A percentile compares a stretch with the other conserved stretches of the same genome.
Evolutionary conservation across 306 rosid genomes (phyloP).

Genomic region (Trifolium repens): DNA sequence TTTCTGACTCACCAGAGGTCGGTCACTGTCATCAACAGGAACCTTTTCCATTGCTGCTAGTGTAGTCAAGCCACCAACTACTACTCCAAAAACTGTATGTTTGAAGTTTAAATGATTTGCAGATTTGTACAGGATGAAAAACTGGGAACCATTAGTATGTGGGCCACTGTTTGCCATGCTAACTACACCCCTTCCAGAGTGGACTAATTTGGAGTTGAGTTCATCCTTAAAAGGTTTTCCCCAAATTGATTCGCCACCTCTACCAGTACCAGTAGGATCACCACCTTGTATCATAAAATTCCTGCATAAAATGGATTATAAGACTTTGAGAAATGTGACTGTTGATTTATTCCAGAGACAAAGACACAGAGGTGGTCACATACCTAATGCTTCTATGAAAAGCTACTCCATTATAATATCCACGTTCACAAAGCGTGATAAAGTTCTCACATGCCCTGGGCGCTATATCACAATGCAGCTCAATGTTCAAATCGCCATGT

Average conservation of each 20-base stretch:
- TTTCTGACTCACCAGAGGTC: slow-evolving; percentile 68
- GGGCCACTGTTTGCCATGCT: slow-evolving; percentile 99
- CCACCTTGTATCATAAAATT: slow-evolving; percentile 99
- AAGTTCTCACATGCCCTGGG: slow-evolving; percentile 96
- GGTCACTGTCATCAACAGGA: slow-evolving; percentile 86
- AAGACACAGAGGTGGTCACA: slow-evolving; percentile 10
- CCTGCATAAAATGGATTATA: slow-evolving; percentile 52
- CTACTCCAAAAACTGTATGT: slow-evolving; percentile 91
- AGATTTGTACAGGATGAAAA: slow-evolving; percentile 90
- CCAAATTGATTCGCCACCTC: slow-evolving; percentile 98
- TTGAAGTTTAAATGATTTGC: slow-evolving; percentile 93
- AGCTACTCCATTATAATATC: slow-evolving; percentile 88
- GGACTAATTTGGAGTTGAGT: slow-evolving; percentile 86
- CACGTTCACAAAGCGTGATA: slow-evolving; percentile 92
- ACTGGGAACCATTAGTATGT: slow-evolving; percentile 97
- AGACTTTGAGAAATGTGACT: slow-evolving; percentile 20
- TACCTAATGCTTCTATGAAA: slow-evolving; percentile 92
- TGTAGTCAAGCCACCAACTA: slow-evolving; percentile 92
- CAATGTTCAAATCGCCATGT: slow-evolving; percentile 95
- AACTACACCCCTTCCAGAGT: slow-evolving; percentile 94
- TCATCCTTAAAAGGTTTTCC: slow-evolving; percentile 94
- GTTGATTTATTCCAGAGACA: slow-evolving; percentile 23
- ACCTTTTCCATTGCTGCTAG: slow-evolving; percentile 92
- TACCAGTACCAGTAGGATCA: slow-evolving; percentile 96
- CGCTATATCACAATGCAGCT: slow-evolving; percentile 91